Conservation (phyloP, 129 eudicot species). For the Saposhnikovia divaricata region DNA sequence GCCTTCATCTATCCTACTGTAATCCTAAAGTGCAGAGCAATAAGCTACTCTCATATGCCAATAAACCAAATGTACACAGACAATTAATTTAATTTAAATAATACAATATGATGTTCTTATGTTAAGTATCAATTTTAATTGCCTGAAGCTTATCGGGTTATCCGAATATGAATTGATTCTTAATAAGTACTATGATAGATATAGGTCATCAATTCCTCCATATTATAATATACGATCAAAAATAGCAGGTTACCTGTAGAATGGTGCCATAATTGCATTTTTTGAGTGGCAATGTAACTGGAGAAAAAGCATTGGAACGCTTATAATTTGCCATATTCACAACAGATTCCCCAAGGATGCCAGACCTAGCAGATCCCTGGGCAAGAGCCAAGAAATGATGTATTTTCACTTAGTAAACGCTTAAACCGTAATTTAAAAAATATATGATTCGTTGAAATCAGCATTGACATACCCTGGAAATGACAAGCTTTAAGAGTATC, state of each 20-base stretch:
- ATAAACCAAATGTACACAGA: not conserved
- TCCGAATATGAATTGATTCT: not conserved
- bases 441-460: not conserved
- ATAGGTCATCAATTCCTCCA: not conserved
- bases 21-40: not conserved
- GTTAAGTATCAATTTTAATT: not conserved
- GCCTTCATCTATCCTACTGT: not conserved
- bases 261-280: constrained; percentile 80
- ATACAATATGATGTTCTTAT: not conserved
- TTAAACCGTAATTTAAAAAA: not conserved
- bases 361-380: constrained; percentile 93
- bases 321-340: constrained; percentile 55
- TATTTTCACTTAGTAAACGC: not conserved
- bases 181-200: not conserved
- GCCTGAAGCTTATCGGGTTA: not conserved
- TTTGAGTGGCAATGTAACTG: constrained; percentile 62
- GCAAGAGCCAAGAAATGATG: constrained; percentile 1
- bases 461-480: constrained; percentile 57
- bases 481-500: constrained; percentile 55
- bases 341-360: constrained; percentile 79
- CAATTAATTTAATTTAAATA: not conserved
- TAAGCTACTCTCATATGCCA: not conserved
- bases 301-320: constrained; percentile 47
- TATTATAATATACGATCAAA: not conserved
- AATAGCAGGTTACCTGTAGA: constrained; percentile 45